Conservation (phyloP, 169 alveolate genomes). For the Eimeria praecox region DNA sequence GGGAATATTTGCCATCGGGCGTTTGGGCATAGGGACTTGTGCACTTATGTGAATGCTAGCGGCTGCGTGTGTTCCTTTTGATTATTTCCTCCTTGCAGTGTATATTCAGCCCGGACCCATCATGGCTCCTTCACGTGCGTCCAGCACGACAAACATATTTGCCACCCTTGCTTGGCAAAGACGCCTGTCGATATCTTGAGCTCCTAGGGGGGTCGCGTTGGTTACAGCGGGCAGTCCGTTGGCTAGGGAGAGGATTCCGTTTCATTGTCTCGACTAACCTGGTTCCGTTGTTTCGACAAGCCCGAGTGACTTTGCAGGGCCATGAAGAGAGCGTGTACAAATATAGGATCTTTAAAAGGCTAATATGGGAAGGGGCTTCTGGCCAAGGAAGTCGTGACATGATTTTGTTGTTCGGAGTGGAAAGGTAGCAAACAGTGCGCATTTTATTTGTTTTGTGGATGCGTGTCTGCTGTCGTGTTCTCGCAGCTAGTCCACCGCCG, state of each 20-base stretch:
- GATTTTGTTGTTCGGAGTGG: too few relatives aligned
- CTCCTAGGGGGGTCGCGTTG: not conserved
- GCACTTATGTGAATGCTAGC: not conserved
- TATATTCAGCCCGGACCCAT: not conserved
- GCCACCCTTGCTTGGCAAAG: not conserved
- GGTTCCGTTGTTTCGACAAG: not conserved
- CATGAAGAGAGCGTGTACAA: not conserved
- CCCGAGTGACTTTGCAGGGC: too few relatives aligned
- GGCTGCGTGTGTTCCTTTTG: not conserved
- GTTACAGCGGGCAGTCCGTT: not conserved
- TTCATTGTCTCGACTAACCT: not conserved
- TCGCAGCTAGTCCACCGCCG: too few relatives aligned
- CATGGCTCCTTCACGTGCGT: not conserved
- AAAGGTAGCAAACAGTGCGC: too few relatives aligned
- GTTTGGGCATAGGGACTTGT: too few relatives aligned
- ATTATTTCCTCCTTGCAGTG: not conserved
- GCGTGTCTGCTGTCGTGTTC: too few relatives aligned
- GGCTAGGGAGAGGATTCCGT: not conserved
- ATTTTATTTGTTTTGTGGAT: too few relatives aligned
- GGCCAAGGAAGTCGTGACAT: too few relatives aligned
- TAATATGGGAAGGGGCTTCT: too few relatives aligned
- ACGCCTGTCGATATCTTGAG: not conserved
- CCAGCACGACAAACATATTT: not conserved
- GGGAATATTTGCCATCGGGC: not conserved
- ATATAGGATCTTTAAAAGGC: not conserved